These are phyloP conservation scores for Imleria badia DNA, from an alignment of 768 basidiomycete genomes.

Conservation along the genomic window DNA sequence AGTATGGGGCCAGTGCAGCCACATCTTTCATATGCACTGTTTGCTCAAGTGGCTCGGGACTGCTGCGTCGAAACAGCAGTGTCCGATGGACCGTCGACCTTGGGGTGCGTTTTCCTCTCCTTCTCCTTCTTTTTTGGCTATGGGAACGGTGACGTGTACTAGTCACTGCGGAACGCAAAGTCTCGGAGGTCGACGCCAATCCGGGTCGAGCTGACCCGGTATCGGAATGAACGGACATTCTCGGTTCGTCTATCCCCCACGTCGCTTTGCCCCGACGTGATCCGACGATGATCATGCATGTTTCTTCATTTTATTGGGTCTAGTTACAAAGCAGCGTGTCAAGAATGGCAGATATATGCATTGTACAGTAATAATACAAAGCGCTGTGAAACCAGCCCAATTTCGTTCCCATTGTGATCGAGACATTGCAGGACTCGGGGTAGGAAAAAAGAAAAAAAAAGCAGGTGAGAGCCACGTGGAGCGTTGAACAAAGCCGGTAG, in stretches of 20 bases:
- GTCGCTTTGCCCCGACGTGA: not conserved
- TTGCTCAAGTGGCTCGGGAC: conserved; percentile 95
- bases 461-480: not conserved
- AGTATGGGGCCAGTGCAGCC: conserved; percentile 99
- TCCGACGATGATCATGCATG: not conserved
- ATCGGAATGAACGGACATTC: not conserved
- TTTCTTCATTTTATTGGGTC: not conserved
- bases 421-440: not conserved
- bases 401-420: conserved; percentile 3
- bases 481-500: not conserved
- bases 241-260: not conserved
- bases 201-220: not conserved
- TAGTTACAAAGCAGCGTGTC: not conserved
- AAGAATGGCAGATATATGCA: conserved; percentile 15
- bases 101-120: conserved; percentile 66
- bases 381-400: conserved; percentile 6
- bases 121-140: not conserved
- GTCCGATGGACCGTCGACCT: conserved; percentile 94
- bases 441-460: not conserved
- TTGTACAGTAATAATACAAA: conserved; percentile 33
- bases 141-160: not conserved
- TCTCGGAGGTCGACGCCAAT: conserved; percentile 20
- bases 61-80: conserved; percentile 86
- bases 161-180: conserved; percentile 58
- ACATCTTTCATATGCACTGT: conserved; percentile 99